A percentile compares a stretch with the other conserved stretches of the same genome.
phyloP scores from a whole-genome alignment of 768 basidiomycete species.

The Rhodotorula kratochvilovae region DNA sequence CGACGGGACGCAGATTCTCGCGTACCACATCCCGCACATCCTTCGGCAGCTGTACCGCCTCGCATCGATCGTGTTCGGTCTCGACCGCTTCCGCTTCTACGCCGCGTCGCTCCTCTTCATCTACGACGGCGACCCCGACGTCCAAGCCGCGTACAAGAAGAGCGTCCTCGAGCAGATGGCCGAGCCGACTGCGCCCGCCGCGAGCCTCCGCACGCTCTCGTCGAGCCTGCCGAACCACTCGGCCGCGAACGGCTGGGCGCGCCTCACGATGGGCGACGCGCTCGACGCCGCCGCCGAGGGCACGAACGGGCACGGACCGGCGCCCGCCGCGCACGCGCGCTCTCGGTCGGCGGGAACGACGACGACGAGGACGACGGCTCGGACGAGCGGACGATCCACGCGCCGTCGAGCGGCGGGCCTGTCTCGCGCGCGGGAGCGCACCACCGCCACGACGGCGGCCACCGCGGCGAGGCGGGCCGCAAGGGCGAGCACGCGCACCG shows the following conservation, averaged over 20 bases:
- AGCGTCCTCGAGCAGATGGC: conserved; percentile 26
- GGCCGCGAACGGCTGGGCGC: conserved; percentile 5
- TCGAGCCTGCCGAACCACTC: conserved; percentile 28
- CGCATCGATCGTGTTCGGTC: conserved; percentile 77
- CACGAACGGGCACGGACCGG: too few relatives aligned
- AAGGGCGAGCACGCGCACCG: conserved; percentile 7
- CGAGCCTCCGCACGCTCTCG: conserved; percentile 9
- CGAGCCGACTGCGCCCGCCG: conserved; percentile 3
- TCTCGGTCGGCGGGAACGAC: conserved; percentile 34
- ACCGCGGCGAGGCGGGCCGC: background rate
- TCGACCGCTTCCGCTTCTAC: conserved; percentile 97
- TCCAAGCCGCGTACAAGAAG: conserved; percentile 58
- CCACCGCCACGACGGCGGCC: background rate
- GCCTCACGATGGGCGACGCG: background rate
- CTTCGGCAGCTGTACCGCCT: conserved; percentile 90
- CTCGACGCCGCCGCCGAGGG: background rate
- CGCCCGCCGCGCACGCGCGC: conserved; percentile 13
- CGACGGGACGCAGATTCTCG: conserved; percentile 75
- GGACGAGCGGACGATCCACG: background rate
- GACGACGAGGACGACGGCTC: conserved; percentile 36
- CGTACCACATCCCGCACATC: conserved; percentile 85
- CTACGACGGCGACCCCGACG: conserved; percentile 89
- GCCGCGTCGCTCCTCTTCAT: conserved; percentile 94
- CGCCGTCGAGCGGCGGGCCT: background rate
- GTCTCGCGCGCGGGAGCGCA: background rate